These are phyloP conservation scores for Neurospora sp. DNA, from an alignment of 495 filamentous ascomycete species.

Conservation along the genomic window DNA sequence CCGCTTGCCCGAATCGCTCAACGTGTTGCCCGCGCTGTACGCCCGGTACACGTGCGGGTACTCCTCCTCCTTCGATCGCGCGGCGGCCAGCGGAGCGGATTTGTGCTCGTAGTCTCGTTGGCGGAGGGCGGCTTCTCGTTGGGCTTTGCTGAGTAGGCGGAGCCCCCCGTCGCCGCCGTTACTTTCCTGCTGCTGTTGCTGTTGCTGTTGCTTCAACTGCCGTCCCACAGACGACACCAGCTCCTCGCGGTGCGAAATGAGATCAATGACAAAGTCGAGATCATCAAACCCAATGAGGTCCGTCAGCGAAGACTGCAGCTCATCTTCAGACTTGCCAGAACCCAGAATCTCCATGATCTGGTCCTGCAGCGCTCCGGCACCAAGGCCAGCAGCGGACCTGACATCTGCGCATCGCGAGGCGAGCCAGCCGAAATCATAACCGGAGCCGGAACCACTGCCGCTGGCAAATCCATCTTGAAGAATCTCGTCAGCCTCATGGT, in stretches of 20 bases:
- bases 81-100: slow-evolving; percentile 53
- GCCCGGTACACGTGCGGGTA: slow-evolving; percentile 92
- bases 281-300: slow-evolving; percentile 91
- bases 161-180: slow-evolving; percentile 33
- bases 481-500: slow-evolving; percentile 10
- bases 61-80: slow-evolving; percentile 47
- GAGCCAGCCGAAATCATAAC: slow-evolving; percentile 52
- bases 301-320: slow-evolving; percentile 78
- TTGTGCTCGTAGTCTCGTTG: slow-evolving; percentile 78
- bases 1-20: slow-evolving; percentile 63
- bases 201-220: background rate
- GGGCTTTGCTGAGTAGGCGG: slow-evolving; percentile 58
- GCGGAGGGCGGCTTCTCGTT: slow-evolving; percentile 67
- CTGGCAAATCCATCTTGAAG: slow-evolving; percentile 17
- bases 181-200: slow-evolving; percentile 24
- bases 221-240: slow-evolving; percentile 35
- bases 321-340: slow-evolving; percentile 61
- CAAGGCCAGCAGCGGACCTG: slow-evolving; percentile 48
- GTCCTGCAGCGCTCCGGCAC: slow-evolving; percentile 50
- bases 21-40: slow-evolving; percentile 71
- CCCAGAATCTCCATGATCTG: slow-evolving; percentile 62
- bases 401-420: slow-evolving; percentile 50
- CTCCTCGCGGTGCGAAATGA: slow-evolving; percentile 62
- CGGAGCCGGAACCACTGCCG: slow-evolving; percentile 9
- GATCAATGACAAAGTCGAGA: slow-evolving; percentile 75